Evolutionary conservation across 768 basidiomycete species (phyloP), one percentile per base, ranked within the genome.

Genomic region (Russula brevipes): DNA sequence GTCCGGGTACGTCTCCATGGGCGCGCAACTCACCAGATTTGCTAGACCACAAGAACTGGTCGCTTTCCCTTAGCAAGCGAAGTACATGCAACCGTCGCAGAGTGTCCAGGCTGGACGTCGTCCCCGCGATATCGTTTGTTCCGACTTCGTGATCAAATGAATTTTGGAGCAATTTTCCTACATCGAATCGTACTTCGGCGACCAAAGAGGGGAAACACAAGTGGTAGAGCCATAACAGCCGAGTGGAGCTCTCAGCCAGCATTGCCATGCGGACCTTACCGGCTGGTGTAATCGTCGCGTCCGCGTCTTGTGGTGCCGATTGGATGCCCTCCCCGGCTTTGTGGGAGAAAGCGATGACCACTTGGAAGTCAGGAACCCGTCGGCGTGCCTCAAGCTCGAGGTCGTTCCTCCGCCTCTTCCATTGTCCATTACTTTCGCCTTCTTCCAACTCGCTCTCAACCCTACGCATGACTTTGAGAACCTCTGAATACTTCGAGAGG

Each of bases 191-290:
- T 33, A 85, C 85, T 72, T 94, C 93, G 0, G 85, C 83, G 4
- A 90, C 87, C 1, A 92, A 74, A 1, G 80, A 76, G 0, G 93
- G 91, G 35, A 95, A 73, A 63, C 84, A 86, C 30, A 79, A 79
- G 68, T 96, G 91, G 71, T 97, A 98, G 54, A 95, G 78, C 82
- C 88, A 89, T 63, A 97, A 76, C 46, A 98, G 73, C 33, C 94
- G 75, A 67, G 94, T 85, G 1, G 94, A 85, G 54, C 83, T 81
- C 75, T 98, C 95, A 0, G 86, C 82, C 35, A 97, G 75, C 65
- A 98, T 73, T 0, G 85, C 84, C 0, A 73, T 74, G 72, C 77
- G 83, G 59, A 76, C 78, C n/a, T 72, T 66, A 45, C 76, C 75
- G 2, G 57, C 60, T 5, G 57, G 45, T 4, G n/a, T 50, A 12